Conservation (phyloP, 306 rosid genomes). For the Acacia acuminata region DNA sequence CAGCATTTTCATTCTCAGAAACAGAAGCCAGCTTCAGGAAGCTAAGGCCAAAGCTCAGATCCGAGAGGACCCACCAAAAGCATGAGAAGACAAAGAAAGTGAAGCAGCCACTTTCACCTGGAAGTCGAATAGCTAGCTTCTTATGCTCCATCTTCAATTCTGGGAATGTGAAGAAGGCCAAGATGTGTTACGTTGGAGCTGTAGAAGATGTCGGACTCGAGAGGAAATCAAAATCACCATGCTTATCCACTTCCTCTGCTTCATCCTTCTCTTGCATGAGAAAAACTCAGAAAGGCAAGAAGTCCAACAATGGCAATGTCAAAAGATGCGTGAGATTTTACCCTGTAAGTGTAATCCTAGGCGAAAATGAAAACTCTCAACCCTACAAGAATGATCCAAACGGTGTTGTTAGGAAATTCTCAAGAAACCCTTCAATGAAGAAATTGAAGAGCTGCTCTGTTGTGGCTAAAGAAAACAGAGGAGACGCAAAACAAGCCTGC, state of each 20-base stretch:
- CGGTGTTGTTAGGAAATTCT: conserved; percentile 22
- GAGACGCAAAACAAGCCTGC: background rate
- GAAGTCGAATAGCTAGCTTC: conserved; percentile 59
- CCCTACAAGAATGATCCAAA: conserved; percentile 47
- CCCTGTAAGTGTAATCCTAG: conserved; percentile 59
- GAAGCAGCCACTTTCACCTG: conserved; percentile 78
- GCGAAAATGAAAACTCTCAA: conserved; percentile 42
- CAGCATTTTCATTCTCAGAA: conserved; percentile 64
- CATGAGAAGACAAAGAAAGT: conserved; percentile 39
- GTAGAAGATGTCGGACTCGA: conserved; percentile 61
- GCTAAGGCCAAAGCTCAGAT: conserved; percentile 33
- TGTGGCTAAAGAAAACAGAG: conserved; percentile 19
- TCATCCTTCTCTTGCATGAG: conserved; percentile 61
- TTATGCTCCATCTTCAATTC: conserved; percentile 68
- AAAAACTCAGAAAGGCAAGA: conserved; percentile 48
- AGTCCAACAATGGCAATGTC: conserved; percentile 24
- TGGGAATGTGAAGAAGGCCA: conserved; percentile 68
- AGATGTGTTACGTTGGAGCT: conserved; percentile 78
- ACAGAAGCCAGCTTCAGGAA: conserved; percentile 47
- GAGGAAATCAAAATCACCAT: conserved; percentile 35
- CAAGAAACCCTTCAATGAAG: conserved; percentile 25
- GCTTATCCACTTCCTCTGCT: conserved; percentile 42
- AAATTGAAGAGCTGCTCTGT: conserved; percentile 30
- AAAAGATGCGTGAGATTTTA: conserved; percentile 64
- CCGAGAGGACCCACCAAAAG: conserved; percentile 23